Base-by-base conservation (phyloP, 2,329 filamentous ascomycete species). In the Clonostachys rosea region DNA sequence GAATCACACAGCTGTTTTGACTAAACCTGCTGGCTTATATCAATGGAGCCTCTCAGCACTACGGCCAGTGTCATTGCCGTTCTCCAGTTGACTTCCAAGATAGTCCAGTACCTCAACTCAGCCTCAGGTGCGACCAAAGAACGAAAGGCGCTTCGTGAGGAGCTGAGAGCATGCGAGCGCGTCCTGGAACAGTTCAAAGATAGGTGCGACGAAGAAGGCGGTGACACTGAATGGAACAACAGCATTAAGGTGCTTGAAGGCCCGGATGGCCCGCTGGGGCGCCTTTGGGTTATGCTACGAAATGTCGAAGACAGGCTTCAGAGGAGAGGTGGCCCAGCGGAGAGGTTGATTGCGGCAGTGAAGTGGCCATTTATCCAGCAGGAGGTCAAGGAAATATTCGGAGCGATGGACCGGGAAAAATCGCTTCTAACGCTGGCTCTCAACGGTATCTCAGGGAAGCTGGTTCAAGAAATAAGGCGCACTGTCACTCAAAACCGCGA, bases 321-420 rank as follows among this genome's bases (percentile, higher is more conserved):
- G 13, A 48, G 52, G 8, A 52, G 49, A 30, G 20, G 37, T 5
- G 50, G 56, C 5, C 24, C 24, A 30, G 24, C 24, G 24, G 24
- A 30, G 24, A 30, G 24, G 4, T 30, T 30, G 4, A 30, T 30
- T 3, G 9, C 24, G 24, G 24, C 24, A 30, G 34, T 55, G 30
- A 55, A 47, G 41, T 56, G 54, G 54, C 54, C 54, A 9, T 53
- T 59, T 16, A 37, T 50, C 3, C 53, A 54, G 45, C 50, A 54
- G 14, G 52, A 58, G 11, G 35, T 57, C 11, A 44, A 41, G 4
- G 24, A 17, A 14, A 30, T 30, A 30, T 30, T 30, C 4, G 24
- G 3, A 30, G 12, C 18, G 8, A 45, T 45, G n/a, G 44, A 45
- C 6, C 44, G 44, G 10, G 34, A 45, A 14, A 45, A 45, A 17